Base-by-base conservation (phyloP, 2,329 filamentous ascomycete genomes). In the Pseudopyricularia javanii region DNA sequence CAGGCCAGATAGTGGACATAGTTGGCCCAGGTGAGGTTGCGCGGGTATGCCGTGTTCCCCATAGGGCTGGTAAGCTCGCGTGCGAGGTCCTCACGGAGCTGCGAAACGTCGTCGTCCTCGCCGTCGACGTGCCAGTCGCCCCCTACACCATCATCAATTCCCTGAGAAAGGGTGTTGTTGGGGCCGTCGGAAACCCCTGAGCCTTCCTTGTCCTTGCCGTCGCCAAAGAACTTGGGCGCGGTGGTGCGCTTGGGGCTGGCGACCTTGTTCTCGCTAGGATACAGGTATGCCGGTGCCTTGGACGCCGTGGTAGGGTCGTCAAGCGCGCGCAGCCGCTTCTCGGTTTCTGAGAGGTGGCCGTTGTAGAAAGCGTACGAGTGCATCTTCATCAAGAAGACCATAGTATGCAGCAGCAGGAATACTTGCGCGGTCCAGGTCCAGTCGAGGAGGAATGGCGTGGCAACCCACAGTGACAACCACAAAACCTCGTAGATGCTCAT, bases 361-460 rank as follows among this genome's bases (percentile, higher is more conserved):
- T 96, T 97, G 73, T 98, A 98, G 68, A 97, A 98, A 24, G 89
- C 87, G 64, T 95, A 98, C 6, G 91, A 96, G 67, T 98, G 93
- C 82, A 97, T 93, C 74, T 98, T 98, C 93, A 98, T 98, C 50
- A 96, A 82, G 20, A 98, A 76, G 7, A 88, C 85, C 69, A 98
- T 82, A 45, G 90, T 85, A 68, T 98, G 93, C 33, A 98, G 74
- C 11, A 91, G 85, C 60, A 98, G 80, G 67, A 94, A 98, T 37
- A 98, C 93, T 64, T 97, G 93, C 3, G 91, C 85, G 0, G 93
- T 98, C 93, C 93, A 98, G 3, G 90, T 88, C 93, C 93, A 98
- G 51, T 86, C 77, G 8, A 94, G 75, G 60, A 85, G 68, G 59
- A 97, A 97, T 0, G 93, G 93, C 63, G 90, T 82, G 64, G 78